Percentiles rank a stretch among this genome's conserved stretches.
These are phyloP conservation scores for Leptodontidium sp. DNA, from an alignment of 2,329 filamentous ascomycete genomes.

Conservation along the genomic window DNA sequence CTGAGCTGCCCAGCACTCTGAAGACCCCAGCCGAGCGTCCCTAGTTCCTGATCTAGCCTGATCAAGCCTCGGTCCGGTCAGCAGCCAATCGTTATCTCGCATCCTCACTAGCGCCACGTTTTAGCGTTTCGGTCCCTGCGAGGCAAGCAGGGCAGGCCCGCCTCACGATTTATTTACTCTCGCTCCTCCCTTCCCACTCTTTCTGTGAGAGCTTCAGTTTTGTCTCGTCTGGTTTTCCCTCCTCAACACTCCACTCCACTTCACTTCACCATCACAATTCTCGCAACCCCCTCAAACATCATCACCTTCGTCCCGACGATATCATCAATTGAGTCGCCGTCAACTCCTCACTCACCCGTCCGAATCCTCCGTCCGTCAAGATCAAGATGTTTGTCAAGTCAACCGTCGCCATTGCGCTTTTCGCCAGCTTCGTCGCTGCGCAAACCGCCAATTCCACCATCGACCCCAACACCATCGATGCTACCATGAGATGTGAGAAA, in stretches of 20 bases:
- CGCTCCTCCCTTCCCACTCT: neutral
- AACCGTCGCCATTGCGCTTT: slow-evolving; percentile 40
- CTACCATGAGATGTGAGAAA: slow-evolving; percentile 38
- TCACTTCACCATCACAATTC: slow-evolving; percentile 16
- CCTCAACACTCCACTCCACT: slow-evolving; percentile 12
- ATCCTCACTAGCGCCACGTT: neutral
- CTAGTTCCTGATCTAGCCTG: neutral
- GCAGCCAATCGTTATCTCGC: neutral
- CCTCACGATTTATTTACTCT: slow-evolving; percentile 21
- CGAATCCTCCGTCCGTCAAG: slow-evolving; percentile 26
- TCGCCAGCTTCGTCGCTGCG: slow-evolving; percentile 40
- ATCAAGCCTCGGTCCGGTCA: neutral
- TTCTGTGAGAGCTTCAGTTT: neutral
- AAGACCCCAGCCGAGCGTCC: neutral
- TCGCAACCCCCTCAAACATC: slow-evolving; percentile 21
- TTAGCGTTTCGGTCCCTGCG: slow-evolving; percentile 21
- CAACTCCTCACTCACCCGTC: slow-evolving; percentile 7
- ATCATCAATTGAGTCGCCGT: slow-evolving; percentile 33
- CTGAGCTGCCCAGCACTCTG: too few relatives aligned
- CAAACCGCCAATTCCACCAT: slow-evolving; percentile 42
- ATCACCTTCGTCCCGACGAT: slow-evolving; percentile 9
- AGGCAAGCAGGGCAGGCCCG: neutral
- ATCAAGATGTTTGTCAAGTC: slow-evolving; percentile 45
- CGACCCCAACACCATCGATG: slow-evolving; percentile 35
- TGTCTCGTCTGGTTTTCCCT: slow-evolving; percentile 6